phyloP scores from a whole-genome alignment of 805 yeast genomes.

The Lachancea nothofagi region DNA sequence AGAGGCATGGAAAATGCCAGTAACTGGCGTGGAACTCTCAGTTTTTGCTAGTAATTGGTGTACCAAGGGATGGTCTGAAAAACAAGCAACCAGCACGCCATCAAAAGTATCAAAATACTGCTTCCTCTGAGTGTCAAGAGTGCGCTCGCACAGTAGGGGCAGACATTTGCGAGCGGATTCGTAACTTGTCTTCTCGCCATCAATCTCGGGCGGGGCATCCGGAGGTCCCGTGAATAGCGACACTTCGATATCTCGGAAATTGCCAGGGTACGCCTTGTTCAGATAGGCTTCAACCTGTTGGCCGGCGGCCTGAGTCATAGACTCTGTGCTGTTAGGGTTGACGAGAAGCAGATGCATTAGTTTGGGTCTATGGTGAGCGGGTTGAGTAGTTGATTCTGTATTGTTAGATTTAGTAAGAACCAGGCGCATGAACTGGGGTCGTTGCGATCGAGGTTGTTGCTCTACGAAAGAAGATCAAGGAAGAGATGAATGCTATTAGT shows the following conservation, averaged over 20 bases:
- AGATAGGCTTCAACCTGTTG: constrained; percentile 10
- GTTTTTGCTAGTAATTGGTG: constrained; percentile 7
- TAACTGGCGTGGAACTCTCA: constrained; percentile 12
- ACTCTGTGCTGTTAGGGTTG: constrained; percentile 24
- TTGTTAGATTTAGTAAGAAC: too few relatives aligned
- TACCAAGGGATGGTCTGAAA: constrained; percentile 28
- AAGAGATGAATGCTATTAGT: too few relatives aligned
- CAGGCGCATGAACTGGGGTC: too few relatives aligned
- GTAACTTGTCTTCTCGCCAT: constrained; percentile 16
- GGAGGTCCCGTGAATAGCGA: constrained; percentile 21
- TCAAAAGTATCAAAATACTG: constrained; percentile 17
- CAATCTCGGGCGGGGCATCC: constrained; percentile 22
- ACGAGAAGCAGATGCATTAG: constrained; percentile 17
- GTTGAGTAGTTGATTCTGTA: too few relatives aligned
- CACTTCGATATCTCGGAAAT: constrained; percentile 1
- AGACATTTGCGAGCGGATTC: constrained; percentile 20
- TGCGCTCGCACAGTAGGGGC: constrained; percentile 15
- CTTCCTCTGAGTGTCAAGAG: not conserved
- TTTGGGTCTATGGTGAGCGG: too few relatives aligned
- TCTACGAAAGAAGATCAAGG: too few relatives aligned
- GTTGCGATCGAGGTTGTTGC: too few relatives aligned
- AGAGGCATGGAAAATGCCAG: constrained; percentile 20
- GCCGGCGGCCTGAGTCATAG: constrained; percentile 21
- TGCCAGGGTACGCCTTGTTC: constrained; percentile 5
- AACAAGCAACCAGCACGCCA: constrained; percentile 24